Base-by-base conservation (phyloP, 257 asterid genomes). In the Solanum sitiens region DNA sequence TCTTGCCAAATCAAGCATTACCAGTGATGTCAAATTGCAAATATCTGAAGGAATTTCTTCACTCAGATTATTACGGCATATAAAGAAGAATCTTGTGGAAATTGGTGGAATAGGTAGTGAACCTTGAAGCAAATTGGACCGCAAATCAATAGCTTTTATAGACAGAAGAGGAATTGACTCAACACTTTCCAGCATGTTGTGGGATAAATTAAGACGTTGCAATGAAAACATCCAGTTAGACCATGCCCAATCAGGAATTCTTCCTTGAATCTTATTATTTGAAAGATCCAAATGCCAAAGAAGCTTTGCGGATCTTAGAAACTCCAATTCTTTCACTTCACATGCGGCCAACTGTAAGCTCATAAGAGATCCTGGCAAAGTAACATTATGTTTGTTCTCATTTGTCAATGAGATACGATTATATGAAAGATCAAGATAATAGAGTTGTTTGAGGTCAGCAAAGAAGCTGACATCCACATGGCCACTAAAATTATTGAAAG, bases 31-130 rank as follows among this genome's bases (percentile, higher is more conserved):
- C 37, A 73, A 33, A 68, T 77, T 89, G 87, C 89, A 89, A 30
- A 89, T 86, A 23, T 37, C 11, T 2, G 82, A 73, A 30, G 90
- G 88, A 1, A 89, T 63, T 11, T 86, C 85, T 23, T 82, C 91
- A 42, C 13, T 47, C 15, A 89, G 87, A 42, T 76, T 88, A 72
- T 90, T 90, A 2, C 3, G 11, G 16, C 21, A 23, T 7, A 75
- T 23, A 4, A 35, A 68, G 37, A 68, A 27, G 74, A 1, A 25
- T 13, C 5, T 13, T 68, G 6, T 68, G 37, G 39, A 68, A 27
- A 5, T 68, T 68, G 74, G 37, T 13, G 39, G 74, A 13, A 68
- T 27, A 67, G 74, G 74, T 27, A 68, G 37, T 68, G 74, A 27
- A 6, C 74, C 74, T 68, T 68, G 37, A 27, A 27, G 74, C 37